Evolutionary conservation across 768 basidiomycete genomes (phyloP).

Genomic region (Suillus plorans): DNA sequence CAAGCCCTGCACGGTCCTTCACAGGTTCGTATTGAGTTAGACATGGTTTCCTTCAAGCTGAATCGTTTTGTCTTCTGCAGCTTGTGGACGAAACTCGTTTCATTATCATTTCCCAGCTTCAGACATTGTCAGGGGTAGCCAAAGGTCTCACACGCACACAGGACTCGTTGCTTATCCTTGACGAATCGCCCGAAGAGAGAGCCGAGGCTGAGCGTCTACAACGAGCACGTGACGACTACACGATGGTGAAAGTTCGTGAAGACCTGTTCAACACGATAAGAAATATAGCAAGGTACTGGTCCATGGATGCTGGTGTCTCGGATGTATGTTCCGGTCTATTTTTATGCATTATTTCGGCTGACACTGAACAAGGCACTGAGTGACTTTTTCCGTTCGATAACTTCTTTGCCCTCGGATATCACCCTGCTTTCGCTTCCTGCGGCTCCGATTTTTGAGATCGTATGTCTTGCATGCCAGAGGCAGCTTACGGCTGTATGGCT

Average conservation of each 20-base stretch:
- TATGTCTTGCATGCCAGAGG: conserved; percentile 69
- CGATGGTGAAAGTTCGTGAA: conserved; percentile 64
- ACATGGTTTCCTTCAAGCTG: background rate
- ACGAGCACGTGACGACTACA: conserved; percentile 60
- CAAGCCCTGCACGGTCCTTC: conserved; percentile 56
- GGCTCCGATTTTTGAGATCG: conserved; percentile 75
- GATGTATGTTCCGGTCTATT: conserved; percentile 52
- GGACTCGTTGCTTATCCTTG: conserved; percentile 64
- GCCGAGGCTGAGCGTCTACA: conserved; percentile 56
- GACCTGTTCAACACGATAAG: conserved; percentile 60
- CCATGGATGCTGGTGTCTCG: conserved; percentile 71
- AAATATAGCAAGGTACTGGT: conserved; percentile 71
- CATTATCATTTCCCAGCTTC: conserved; percentile 68
- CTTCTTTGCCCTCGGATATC: conserved; percentile 71
- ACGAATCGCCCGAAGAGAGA: conserved; percentile 52
- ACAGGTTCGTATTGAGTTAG: conserved; percentile 39
- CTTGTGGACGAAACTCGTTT: conserved; percentile 71
- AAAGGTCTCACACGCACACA: conserved; percentile 80
- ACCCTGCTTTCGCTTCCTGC: conserved; percentile 82
- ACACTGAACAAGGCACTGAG: conserved; percentile 58
- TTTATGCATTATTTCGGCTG: background rate
- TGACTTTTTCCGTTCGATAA: conserved; percentile 84
- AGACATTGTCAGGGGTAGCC: conserved; percentile 81
- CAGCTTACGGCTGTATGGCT: conserved; percentile 85
- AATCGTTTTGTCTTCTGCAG: conserved; percentile 33